A percentile compares a stretch with the other conserved stretches of the same genome.
phyloP scores from a whole-genome alignment of 1,139 yeast species.

The Groenewaldozyma auringiensis region DNA sequence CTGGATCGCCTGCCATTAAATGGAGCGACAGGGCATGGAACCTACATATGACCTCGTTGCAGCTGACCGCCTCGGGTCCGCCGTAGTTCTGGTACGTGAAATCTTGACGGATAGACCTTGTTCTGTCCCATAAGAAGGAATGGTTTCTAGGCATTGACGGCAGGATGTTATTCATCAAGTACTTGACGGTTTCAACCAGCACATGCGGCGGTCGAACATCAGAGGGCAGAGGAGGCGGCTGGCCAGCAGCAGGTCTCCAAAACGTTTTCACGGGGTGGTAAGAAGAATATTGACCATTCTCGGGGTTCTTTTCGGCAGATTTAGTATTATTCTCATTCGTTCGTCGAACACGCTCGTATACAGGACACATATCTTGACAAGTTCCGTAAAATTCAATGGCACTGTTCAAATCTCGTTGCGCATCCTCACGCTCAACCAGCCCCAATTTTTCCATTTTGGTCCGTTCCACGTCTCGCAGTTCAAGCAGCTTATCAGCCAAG shows the following conservation, averaged over 20 bases:
- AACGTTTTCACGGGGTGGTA: slow-evolving; percentile 80
- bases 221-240: slow-evolving; percentile 94
- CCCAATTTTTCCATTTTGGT: slow-evolving; percentile 67
- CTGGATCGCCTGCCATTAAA: slow-evolving; percentile 63
- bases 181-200: slow-evolving; percentile 55
- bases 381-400: slow-evolving; percentile 86
- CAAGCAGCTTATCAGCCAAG: slow-evolving; percentile 50
- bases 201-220: slow-evolving; percentile 92
- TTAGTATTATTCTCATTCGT: slow-evolving; percentile 83
- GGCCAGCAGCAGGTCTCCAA: slow-evolving; percentile 97
- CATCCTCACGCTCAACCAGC: slow-evolving; percentile 81
- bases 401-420: slow-evolving; percentile 70
- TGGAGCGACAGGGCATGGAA: slow-evolving; percentile 79
- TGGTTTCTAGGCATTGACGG: slow-evolving; percentile 75
- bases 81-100: slow-evolving; percentile 91
- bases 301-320: slow-evolving; percentile 57
- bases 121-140: slow-evolving; percentile 95
- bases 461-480: slow-evolving; percentile 71
- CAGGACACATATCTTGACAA: slow-evolving; percentile 92
- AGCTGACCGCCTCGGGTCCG: slow-evolving; percentile 90
- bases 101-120: slow-evolving; percentile 95
- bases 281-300: slow-evolving; percentile 55
- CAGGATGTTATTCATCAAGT: slow-evolving; percentile 57
- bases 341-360: slow-evolving; percentile 84
- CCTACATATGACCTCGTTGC: slow-evolving; percentile 87